Conservation (phyloP, 305 asterid species). For the Solanum hybrid region DNA sequence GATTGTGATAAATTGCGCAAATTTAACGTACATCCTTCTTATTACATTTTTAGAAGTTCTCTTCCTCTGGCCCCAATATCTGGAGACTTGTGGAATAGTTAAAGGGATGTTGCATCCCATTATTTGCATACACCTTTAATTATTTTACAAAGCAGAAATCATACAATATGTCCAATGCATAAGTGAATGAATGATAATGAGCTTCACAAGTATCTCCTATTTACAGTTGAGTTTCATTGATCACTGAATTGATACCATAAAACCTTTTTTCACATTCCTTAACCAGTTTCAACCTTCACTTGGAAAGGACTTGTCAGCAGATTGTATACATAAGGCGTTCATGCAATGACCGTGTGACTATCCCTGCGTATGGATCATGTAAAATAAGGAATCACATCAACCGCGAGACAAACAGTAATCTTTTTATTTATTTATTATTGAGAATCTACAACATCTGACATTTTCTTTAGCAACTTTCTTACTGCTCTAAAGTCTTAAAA, state of each 20-base stretch:
- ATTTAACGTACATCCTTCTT: background rate
- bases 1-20: background rate
- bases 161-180: background rate
- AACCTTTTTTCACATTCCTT: background rate
- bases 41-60: background rate
- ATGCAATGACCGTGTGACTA: background rate
- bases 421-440: background rate
- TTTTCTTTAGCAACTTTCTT: background rate
- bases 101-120: background rate
- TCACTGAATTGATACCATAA: background rate
- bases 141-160: background rate
- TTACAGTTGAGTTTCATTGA: background rate
- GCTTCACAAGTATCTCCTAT: background rate
- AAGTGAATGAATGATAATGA: background rate
- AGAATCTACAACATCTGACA: background rate
- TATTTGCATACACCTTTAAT: background rate
- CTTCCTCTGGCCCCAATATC: background rate
- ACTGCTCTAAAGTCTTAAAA: slow-evolving; percentile 23
- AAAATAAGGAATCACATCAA: background rate
- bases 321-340: background rate
- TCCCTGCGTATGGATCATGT: background rate
- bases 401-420: background rate
- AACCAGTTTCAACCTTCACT: background rate
- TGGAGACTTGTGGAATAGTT: background rate
- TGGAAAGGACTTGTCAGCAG: background rate